Percentiles rank a stretch among this genome's conserved stretches.
phyloP scores from a whole-genome alignment of 2,329 filamentous ascomycete genomes.

The Penicillium olsonii region DNA sequence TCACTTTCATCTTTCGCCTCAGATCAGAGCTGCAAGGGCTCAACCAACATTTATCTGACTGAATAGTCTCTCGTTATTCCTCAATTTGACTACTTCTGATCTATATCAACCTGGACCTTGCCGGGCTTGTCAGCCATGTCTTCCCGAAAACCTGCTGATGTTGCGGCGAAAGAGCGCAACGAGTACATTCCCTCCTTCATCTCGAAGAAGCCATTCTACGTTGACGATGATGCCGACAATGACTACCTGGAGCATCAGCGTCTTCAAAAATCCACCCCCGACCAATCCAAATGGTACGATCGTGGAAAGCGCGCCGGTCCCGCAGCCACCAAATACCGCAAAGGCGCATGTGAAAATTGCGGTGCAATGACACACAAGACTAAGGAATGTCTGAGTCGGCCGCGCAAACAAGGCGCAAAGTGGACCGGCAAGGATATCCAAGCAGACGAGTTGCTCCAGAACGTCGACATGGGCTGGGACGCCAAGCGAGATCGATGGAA shows the following conservation, averaged over 20 bases:
- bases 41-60: neutral
- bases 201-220: slow-evolving; percentile 95
- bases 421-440: slow-evolving; percentile 94
- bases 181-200: slow-evolving; percentile 99
- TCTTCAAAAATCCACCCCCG: slow-evolving; percentile 68
- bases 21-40: slow-evolving; percentile 1
- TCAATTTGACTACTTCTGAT: neutral
- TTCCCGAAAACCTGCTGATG: slow-evolving; percentile 53
- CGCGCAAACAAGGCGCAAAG: slow-evolving; percentile 83
- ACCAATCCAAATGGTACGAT: slow-evolving; percentile 86
- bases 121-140: slow-evolving; percentile 32
- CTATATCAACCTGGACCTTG: neutral
- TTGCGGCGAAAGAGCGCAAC: slow-evolving; percentile 80
- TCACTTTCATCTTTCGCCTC: slow-evolving; percentile 9
- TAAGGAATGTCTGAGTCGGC: slow-evolving; percentile 88
- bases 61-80: neutral
- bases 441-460: slow-evolving; percentile 83
- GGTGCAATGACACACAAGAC: slow-evolving; percentile 95
- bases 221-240: slow-evolving; percentile 71
- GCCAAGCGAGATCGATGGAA: slow-evolving; percentile 98
- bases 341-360: slow-evolving; percentile 98
- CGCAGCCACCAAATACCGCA: slow-evolving; percentile 93
- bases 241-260: slow-evolving; percentile 98
- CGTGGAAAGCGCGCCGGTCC: slow-evolving; percentile 81
- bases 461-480: slow-evolving; percentile 89